Percentiles rank a stretch among this genome's conserved stretches.
Conservation (phyloP, 345 rosid genomes). For the Eucalyptus regnans region DNA sequence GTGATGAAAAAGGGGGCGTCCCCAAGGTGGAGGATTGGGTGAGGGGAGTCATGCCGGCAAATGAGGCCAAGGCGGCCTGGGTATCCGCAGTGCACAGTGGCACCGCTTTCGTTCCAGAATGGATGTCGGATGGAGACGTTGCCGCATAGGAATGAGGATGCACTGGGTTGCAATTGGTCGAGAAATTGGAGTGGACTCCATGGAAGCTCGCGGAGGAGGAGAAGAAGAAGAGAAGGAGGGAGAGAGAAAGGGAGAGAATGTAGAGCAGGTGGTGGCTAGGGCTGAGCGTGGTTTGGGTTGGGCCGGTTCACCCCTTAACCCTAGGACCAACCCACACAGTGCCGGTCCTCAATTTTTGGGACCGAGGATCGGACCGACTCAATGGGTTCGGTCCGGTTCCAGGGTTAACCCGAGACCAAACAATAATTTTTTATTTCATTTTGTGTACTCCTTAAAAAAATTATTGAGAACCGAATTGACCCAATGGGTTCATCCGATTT, state of each 20-base stretch:
- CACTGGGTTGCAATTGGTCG: background rate
- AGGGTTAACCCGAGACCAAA: no score
- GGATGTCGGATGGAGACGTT: background rate
- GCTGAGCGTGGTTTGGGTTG: no score
- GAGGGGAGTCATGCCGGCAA: background rate
- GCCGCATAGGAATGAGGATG: background rate
- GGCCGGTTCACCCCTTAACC: no score
- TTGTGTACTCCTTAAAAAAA: no score
- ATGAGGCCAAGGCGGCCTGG: slow-evolving; percentile 2
- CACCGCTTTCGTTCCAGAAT: rapidly evolving
- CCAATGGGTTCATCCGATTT: no score
- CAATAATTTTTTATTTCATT: no score
- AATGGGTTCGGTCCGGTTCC: no score
- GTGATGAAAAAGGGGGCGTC: background rate
- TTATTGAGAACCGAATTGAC: no score
- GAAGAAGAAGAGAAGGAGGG: background rate
- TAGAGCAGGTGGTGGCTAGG: background rate
- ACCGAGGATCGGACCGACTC: no score
- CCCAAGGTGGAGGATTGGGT: background rate
- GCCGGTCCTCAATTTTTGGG: no score
- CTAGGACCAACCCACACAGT: no score
- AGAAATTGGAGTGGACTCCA: background rate
- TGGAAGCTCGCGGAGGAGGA: background rate
- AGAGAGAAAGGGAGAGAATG: background rate
- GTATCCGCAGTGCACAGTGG: background rate